These are phyloP conservation scores for Podaxis carcinomalis DNA, from an alignment of 768 basidiomycete species.

Conservation along the genomic window DNA sequence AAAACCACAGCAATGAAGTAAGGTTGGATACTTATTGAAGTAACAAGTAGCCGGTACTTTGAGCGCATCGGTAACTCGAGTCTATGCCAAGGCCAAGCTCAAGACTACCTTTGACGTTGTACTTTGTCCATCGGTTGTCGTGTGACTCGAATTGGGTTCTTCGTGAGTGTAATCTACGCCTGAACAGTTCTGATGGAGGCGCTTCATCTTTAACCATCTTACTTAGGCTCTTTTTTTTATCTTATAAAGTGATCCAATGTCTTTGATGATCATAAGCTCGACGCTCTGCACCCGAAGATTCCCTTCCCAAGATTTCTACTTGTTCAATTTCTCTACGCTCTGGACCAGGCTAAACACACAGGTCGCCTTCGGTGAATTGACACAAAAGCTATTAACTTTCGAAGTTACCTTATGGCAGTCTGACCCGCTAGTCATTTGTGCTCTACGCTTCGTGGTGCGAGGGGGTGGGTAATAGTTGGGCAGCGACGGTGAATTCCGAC, in stretches of 20 bases:
- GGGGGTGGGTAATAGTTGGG: background rate
- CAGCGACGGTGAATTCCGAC: background rate
- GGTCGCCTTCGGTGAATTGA: too few relatives aligned
- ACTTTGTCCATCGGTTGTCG: background rate
- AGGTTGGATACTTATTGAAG: background rate
- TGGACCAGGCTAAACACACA: background rate
- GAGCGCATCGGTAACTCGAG: background rate
- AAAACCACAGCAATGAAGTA: background rate
- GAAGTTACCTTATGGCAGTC: background rate
- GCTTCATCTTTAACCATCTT: background rate
- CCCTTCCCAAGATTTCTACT: background rate
- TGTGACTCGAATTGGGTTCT: background rate
- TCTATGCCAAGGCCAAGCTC: background rate
- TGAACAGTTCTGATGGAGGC: background rate
- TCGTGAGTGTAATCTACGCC: background rate
- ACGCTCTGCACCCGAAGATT: background rate
- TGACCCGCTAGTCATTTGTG: background rate
- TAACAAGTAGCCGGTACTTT: background rate
- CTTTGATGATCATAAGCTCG: background rate
- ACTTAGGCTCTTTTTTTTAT: background rate
- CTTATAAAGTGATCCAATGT: background rate
- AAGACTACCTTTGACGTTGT: background rate
- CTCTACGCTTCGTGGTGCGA: background rate
- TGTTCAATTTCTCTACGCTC: background rate
- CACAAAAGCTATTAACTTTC: too few relatives aligned